Conservation (phyloP, 257 asterid species). For the Solanum corneliomulleri region DNA sequence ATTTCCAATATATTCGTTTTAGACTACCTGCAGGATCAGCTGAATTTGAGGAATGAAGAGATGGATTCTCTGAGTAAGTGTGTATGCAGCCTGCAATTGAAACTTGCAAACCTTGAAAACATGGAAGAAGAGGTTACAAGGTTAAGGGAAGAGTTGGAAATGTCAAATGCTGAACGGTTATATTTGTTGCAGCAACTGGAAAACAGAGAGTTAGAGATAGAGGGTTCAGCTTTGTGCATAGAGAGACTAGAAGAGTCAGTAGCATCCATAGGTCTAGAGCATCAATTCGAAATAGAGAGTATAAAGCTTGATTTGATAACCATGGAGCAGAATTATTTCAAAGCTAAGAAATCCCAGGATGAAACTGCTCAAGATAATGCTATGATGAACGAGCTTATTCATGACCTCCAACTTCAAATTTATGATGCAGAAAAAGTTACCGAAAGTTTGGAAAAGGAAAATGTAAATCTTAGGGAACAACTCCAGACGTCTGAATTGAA, state of each 20-base stretch:
- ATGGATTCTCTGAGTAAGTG: conserved; percentile 36
- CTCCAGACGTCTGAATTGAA: conserved; percentile 30
- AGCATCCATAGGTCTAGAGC: conserved; percentile 58
- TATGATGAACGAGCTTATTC: conserved; percentile 38
- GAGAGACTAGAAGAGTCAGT: conserved; percentile 67
- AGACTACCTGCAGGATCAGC: conserved; percentile 96
- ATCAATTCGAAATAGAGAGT: conserved; percentile 91
- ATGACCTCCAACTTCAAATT: conserved; percentile 31
- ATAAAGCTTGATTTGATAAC: conserved; percentile 53
- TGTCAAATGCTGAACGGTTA: conserved; percentile 35
- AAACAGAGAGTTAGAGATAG: conserved; percentile 35
- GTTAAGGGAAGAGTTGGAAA: conserved; percentile 44
- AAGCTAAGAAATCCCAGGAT: conserved; percentile 39
- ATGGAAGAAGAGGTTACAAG: conserved; percentile 32
- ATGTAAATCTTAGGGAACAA: conserved; percentile 32
- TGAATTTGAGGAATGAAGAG: conserved; percentile 46
- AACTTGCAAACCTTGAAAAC: conserved; percentile 32
- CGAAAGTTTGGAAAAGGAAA: conserved; percentile 44
- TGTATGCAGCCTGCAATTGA: conserved; percentile 38
- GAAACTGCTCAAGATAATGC: conserved; percentile 38
- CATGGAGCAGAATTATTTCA: conserved; percentile 47
- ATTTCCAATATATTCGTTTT: conserved; percentile 14
- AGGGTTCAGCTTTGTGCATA: conserved; percentile 22
- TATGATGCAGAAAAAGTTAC: conserved; percentile 30
- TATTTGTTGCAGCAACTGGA: conserved; percentile 41